Evolutionary conservation across 73 alveolate species (phyloP).

Genomic region (Durusdinium trenchii): DNA sequence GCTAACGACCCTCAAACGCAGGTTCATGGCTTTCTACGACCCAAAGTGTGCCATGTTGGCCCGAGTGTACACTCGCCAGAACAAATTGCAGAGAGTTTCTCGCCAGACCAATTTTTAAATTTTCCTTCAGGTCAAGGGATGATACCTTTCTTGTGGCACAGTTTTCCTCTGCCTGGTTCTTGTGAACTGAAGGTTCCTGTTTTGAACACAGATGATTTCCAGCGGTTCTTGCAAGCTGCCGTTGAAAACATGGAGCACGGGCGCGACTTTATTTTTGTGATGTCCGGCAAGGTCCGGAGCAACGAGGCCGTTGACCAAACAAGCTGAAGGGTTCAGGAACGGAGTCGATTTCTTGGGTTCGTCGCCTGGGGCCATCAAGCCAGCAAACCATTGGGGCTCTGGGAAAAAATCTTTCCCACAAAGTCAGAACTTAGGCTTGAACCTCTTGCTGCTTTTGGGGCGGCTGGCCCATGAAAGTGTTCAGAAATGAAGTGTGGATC

Average conservation of each 20-base stretch:
- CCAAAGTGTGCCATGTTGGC: not conserved
- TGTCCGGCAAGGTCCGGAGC: not conserved
- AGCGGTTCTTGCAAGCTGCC: not conserved
- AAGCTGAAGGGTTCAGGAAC: not conserved
- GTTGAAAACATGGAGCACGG: not conserved
- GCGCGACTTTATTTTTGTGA: not conserved
- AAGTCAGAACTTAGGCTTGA: too few species aligned
- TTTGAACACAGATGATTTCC: not conserved
- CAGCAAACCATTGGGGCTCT: too few species aligned
- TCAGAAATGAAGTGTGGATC: too few species aligned
- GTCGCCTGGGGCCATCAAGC: too few species aligned
- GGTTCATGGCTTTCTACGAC: not conserved
- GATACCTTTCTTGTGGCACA: not conserved
- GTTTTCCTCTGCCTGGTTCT: not conserved
- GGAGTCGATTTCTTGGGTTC: not conserved
- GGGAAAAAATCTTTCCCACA: too few species aligned
- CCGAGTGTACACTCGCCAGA: not conserved
- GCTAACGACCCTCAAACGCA: not conserved
- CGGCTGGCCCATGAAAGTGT: too few species aligned
- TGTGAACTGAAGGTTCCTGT: not conserved
- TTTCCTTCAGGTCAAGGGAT: not conserved
- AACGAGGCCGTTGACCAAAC: not conserved
- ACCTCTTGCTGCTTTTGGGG: too few species aligned
- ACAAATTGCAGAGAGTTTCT: not conserved
- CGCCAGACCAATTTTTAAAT: not conserved